These are phyloP conservation scores for Paragyromitra xinjiangensis DNA, from an alignment of 495 filamentous ascomycete genomes.

Conservation along the genomic window DNA sequence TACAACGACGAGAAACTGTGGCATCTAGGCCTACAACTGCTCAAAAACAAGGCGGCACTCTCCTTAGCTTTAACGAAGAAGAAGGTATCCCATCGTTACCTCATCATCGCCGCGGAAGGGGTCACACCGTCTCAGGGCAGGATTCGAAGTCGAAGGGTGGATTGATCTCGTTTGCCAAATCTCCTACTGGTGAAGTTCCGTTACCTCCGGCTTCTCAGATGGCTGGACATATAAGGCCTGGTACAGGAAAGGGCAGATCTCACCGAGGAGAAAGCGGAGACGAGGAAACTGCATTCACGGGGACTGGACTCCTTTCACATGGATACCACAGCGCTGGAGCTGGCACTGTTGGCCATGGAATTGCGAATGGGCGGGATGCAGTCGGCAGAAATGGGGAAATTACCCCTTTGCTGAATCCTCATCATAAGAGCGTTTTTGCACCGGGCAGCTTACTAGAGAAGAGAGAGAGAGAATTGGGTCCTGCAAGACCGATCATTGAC, in stretches of 20 bases:
- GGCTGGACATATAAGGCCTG: constrained; percentile 35
- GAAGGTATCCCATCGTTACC: constrained; percentile 46
- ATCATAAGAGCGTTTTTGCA: constrained; percentile 43
- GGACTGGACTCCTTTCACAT: constrained; percentile 49
- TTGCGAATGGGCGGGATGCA: constrained; percentile 46
- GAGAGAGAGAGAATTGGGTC: constrained; percentile 52
- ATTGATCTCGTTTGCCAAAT: constrained; percentile 50
- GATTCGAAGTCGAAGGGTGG: constrained; percentile 46
- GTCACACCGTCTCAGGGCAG: constrained; percentile 49
- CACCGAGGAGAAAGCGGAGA: constrained; percentile 41
- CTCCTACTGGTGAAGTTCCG: constrained; percentile 28
- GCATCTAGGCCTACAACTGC: constrained; percentile 47
- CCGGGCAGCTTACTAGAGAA: constrained; percentile 55
- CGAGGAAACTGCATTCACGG: constrained; percentile 51
- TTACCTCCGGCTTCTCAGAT: constrained; percentile 40
- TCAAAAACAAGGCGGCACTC: constrained; percentile 49
- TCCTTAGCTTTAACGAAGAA: constrained; percentile 48
- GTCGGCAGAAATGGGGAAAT: constrained; percentile 52
- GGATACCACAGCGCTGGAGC: constrained; percentile 49
- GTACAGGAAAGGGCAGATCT: constrained; percentile 41
- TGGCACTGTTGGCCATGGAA: constrained; percentile 45
- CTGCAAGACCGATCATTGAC: constrained; percentile 49
- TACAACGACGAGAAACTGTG: constrained; percentile 47
- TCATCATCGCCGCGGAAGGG: constrained; percentile 49
- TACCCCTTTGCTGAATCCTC: constrained; percentile 41